Evolutionary conservation across 1,284 basidiomycete genomes (phyloP).

Genomic region (Malassezia sympodialis): DNA sequence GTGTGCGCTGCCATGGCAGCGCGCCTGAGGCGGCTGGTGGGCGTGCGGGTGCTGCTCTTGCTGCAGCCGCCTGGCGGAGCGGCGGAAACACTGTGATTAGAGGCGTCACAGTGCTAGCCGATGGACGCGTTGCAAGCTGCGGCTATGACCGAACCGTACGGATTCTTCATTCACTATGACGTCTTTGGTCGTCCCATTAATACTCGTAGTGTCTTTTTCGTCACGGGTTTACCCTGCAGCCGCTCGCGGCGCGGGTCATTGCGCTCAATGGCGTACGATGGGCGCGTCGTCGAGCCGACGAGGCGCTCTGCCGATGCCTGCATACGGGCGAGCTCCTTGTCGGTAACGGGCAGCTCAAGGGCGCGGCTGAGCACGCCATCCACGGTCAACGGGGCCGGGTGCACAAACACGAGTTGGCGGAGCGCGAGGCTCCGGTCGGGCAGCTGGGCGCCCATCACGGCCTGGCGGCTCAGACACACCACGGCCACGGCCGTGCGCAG

Average conservation of each 20-base stretch:
- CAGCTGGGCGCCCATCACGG: constrained; percentile 56
- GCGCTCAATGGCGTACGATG: not conserved
- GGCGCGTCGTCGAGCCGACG: not conserved
- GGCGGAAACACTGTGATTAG: constrained; percentile 43
- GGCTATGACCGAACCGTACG: constrained; percentile 36
- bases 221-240: constrained; percentile 9
- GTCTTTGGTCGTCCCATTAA: not conserved
- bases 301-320: constrained; percentile 3
- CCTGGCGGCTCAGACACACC: constrained; percentile 53
- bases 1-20: constrained; percentile 24
- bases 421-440: constrained; percentile 53
- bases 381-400: constrained; percentile 41
- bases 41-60: constrained; percentile 2
- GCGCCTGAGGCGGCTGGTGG: not conserved
- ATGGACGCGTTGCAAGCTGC: constrained; percentile 29
- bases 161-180: constrained; percentile 7
- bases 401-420: constrained; percentile 55
- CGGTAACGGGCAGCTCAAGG: not conserved
- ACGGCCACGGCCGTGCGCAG: constrained; percentile 69
- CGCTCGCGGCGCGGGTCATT: not conserved
- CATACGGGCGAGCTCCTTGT: constrained; percentile 14
- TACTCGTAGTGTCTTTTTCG: constrained; percentile 10
- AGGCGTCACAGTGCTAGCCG: constrained; percentile 24
- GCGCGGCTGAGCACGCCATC: constrained; percentile 54
- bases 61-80: constrained; percentile 23